Evolutionary conservation across 1,284 basidiomycete species (phyloP).

Genomic region (Baeospora myosura): DNA sequence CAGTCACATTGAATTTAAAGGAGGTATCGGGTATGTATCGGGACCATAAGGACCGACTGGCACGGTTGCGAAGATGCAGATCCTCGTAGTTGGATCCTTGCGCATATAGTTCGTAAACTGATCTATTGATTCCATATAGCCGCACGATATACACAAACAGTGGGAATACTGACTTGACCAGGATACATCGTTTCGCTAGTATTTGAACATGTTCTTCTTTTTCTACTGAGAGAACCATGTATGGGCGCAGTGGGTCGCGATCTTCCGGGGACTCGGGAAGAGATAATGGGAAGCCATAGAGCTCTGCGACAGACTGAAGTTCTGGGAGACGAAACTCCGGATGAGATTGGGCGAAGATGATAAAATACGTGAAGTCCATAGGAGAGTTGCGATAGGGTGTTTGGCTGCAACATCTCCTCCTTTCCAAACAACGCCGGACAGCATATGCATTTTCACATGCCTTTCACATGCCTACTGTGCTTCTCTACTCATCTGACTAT

Average conservation of each 20-base stretch:
- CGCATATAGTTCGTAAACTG: constrained; percentile 72
- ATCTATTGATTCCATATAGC: constrained; percentile 36
- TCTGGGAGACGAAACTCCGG: constrained; percentile 78
- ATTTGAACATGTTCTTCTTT: constrained; percentile 66
- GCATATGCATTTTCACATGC: constrained; percentile 36
- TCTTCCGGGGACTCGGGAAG: constrained; percentile 36
- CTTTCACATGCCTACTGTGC: constrained; percentile 38
- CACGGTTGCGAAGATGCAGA: constrained; percentile 55
- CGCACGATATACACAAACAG: constrained; percentile 8
- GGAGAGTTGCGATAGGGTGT: too few species aligned
- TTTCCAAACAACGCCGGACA: constrained; percentile 31
- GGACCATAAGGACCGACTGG: constrained; percentile 47
- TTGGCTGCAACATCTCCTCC: constrained; percentile 40
- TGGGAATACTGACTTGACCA: constrained; percentile 63
- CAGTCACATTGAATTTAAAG: constrained; percentile 78
- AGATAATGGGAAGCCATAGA: constrained; percentile 49
- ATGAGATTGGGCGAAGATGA: constrained; percentile 77
- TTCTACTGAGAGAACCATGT: constrained; percentile 67
- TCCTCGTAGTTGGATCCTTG: constrained; percentile 61
- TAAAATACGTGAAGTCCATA: constrained; percentile 61
- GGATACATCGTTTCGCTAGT: constrained; percentile 75
- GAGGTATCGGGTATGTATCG: constrained; percentile 58
- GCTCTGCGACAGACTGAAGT: constrained; percentile 62
- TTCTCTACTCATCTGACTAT: too few species aligned
- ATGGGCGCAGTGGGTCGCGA: constrained; percentile 56